Percentiles rank a stretch among this genome's conserved stretches.
These are phyloP conservation scores for Dioszegia crocea DNA, from an alignment of 768 basidiomycete genomes.

Conservation along the genomic window DNA sequence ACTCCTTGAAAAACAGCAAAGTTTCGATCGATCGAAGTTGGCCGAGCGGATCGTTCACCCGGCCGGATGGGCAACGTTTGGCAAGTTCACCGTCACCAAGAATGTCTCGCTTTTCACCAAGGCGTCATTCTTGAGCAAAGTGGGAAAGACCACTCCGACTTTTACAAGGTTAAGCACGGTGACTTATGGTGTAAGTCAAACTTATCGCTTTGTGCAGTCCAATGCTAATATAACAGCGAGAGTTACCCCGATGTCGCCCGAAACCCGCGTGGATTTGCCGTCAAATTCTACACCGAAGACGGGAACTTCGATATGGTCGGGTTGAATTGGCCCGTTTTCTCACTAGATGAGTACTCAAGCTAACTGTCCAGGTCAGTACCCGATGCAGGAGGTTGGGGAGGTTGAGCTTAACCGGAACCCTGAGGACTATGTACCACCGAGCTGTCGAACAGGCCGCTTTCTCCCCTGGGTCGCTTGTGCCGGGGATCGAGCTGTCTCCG, in stretches of 20 bases:
- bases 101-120: constrained; percentile 43
- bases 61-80: constrained; percentile 39
- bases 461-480: constrained; percentile 45
- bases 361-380: neutral
- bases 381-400: constrained; percentile 8
- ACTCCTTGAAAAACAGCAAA: constrained; percentile 47
- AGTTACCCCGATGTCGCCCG: constrained; percentile 6
- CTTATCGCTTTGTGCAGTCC: neutral
- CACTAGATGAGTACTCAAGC: too few species aligned
- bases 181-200: constrained; percentile 33
- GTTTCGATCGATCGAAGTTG: constrained; percentile 44
- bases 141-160: constrained; percentile 36
- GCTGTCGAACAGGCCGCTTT: constrained; percentile 47
- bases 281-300: constrained; percentile 9
- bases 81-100: constrained; percentile 41
- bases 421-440: constrained; percentile 45
- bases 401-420: constrained; percentile 16
- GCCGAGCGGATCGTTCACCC: constrained; percentile 47
- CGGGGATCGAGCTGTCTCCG: constrained; percentile 45
- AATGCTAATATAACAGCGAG: neutral
- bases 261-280: constrained; percentile 4
- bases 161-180: constrained; percentile 43
- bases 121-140: constrained; percentile 37
- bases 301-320: constrained; percentile 8
- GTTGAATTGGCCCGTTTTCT: constrained; percentile 32